These are phyloP conservation scores for Kwoniella mangroviensis DNA, from an alignment of 768 basidiomycete species.

Conservation along the genomic window DNA sequence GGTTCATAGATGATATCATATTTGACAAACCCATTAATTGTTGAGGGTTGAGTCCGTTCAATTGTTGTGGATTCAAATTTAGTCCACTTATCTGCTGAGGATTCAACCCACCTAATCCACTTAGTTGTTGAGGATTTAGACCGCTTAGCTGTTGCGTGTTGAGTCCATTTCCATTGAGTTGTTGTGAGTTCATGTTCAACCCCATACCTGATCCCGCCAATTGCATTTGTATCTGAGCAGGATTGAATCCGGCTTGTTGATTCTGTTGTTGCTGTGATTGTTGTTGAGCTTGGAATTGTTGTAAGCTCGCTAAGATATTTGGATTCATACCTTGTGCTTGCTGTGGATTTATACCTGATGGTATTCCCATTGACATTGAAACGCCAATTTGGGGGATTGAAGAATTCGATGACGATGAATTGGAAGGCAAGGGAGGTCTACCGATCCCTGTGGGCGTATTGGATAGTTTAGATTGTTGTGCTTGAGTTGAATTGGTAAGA, in stretches of 20 bases:
- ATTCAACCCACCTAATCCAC: constrained; percentile 1
- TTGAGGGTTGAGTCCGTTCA: constrained; percentile 1
- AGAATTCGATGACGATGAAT: constrained; percentile 3
- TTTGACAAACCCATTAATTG: constrained; percentile 5
- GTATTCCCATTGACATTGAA: background rate
- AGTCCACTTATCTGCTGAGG: constrained; percentile 2
- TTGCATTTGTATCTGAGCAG: background rate
- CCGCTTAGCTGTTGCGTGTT: background rate
- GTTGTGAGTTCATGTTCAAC: background rate
- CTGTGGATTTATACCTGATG: background rate
- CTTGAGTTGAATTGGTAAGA: background rate
- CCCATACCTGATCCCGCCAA: too few relatives aligned
- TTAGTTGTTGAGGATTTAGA: constrained; percentile 2
- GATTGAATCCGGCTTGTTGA: constrained; percentile 1
- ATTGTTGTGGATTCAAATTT: constrained; percentile 7
- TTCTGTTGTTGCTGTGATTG: constrained; percentile 12
- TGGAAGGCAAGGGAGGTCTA: background rate
- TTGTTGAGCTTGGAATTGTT: constrained; percentile 23
- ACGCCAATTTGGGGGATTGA: background rate
- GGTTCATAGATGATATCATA: constrained; percentile 16
- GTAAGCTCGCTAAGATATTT: constrained; percentile 12
- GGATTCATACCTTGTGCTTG: constrained; percentile 13
- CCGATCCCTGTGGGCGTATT: background rate
- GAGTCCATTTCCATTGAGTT: background rate
- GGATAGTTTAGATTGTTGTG: background rate